Conservation (phyloP, 192 early-diverging fungal species). For the Umbelopsis sp. region DNA sequence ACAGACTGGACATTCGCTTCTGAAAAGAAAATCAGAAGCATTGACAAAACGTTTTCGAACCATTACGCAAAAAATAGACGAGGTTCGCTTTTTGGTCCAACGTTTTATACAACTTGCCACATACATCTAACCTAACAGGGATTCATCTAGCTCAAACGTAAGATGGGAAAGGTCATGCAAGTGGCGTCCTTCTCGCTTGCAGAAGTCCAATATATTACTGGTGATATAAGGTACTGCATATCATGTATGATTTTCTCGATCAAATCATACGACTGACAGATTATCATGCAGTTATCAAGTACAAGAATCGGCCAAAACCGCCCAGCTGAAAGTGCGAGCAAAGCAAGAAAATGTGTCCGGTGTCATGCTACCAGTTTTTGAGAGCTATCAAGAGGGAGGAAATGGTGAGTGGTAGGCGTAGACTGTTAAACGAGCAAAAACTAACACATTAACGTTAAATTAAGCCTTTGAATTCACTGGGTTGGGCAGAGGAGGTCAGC, state of each 20-base stretch:
- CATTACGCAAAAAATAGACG: conserved; percentile 96
- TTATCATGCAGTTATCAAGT: conserved; percentile 79
- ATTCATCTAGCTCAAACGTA: conserved; percentile 80
- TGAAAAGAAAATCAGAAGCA: conserved; percentile 98
- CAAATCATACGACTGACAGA: background rate
- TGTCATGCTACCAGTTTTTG: conserved; percentile 92
- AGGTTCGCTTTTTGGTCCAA: conserved; percentile 59
- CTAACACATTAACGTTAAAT: background rate
- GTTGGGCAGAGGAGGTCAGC: conserved; percentile 96
- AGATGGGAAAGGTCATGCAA: conserved; percentile 99
- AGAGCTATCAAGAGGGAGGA: conserved; percentile 81
- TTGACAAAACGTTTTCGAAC: conserved; percentile 92
- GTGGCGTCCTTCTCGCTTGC: conserved; percentile 96
- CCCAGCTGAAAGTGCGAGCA: conserved; percentile 88
- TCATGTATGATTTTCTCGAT: background rate
- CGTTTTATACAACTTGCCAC: conserved; percentile 11
- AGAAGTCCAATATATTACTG: conserved; percentile 95
- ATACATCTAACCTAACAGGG: conserved; percentile 3
- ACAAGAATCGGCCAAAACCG: conserved; percentile 90
- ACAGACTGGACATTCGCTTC: conserved; percentile 94
- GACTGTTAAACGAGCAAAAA: background rate
- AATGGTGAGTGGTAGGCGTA: conserved; percentile 63
- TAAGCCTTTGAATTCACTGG: conserved; percentile 96
- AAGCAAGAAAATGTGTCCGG: conserved; percentile 98
- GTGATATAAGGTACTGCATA: conserved; percentile 81